Percentiles rank a stretch among this genome's conserved stretches.
These are phyloP conservation scores for Peniophora sp. DNA, from an alignment of 1,284 basidiomycete genomes.

Conservation along the genomic window DNA sequence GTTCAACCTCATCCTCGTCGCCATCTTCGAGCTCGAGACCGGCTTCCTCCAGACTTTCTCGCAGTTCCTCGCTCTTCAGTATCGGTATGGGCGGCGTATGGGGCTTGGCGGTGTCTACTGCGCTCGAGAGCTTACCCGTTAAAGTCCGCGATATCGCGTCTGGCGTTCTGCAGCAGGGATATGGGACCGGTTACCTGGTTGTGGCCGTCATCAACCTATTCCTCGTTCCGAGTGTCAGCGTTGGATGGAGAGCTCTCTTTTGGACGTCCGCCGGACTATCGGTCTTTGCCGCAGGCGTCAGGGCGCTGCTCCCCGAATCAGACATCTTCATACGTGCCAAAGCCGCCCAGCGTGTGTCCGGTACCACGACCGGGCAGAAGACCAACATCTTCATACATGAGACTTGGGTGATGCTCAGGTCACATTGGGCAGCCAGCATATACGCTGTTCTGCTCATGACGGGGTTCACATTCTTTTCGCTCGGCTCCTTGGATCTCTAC, in stretches of 20 bases:
- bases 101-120: conserved; percentile 70
- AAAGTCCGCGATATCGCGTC: conserved; percentile 81
- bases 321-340: conserved; percentile 64
- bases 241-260: conserved; percentile 62
- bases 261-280: conserved; percentile 70
- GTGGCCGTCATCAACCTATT: conserved; percentile 69
- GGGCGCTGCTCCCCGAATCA: conserved; percentile 76
- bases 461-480: conserved; percentile 90
- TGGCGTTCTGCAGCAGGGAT: conserved; percentile 74
- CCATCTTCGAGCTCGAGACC: conserved; percentile 69
- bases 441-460: conserved; percentile 79
- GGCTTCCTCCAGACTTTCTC: conserved; percentile 64
- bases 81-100: conserved; percentile 85
- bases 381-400: conserved; percentile 71
- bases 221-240: conserved; percentile 47
- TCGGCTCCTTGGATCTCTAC: conserved; percentile 75
- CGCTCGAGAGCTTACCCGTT: conserved; percentile 86
- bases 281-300: conserved; percentile 62
- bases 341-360: conserved; percentile 34
- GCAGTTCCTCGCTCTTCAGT: conserved; percentile 76
- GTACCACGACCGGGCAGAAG: conserved; percentile 38
- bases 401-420: conserved; percentile 68
- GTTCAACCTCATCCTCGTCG: conserved; percentile 64
- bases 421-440: conserved; percentile 81
- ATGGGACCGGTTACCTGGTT: conserved; percentile 40